Conservation (phyloP, 192 early-diverging fungal genomes). For the Linnemannia elongata region DNA sequence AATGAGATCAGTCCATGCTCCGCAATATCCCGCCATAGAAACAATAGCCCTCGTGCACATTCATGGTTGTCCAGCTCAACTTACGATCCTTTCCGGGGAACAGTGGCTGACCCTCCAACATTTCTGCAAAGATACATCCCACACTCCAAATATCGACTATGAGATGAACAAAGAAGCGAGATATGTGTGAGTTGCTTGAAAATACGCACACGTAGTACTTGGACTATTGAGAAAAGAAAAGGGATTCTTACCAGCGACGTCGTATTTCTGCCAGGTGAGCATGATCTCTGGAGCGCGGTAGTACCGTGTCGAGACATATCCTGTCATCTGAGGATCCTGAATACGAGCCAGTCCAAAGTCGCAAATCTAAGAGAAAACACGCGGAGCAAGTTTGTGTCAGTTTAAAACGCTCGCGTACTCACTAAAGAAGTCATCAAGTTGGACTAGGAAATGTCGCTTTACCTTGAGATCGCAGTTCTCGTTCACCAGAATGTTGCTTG, state of each 20-base stretch:
- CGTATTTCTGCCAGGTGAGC: slow-evolving; percentile 98
- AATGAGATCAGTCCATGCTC: neutral
- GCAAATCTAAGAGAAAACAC: slow-evolving; percentile 75
- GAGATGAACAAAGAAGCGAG: neutral
- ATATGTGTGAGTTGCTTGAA: neutral
- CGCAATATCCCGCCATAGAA: too few species aligned
- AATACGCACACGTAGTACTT: too few species aligned
- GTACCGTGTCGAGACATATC: slow-evolving; percentile 99
- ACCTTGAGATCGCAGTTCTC: slow-evolving; percentile 97
- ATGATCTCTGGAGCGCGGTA: slow-evolving; percentile 99
- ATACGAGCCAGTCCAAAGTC: slow-evolving; percentile 96
- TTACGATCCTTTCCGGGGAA: slow-evolving; percentile 96
- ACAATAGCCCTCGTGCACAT: neutral
- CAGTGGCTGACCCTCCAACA: slow-evolving; percentile 94
- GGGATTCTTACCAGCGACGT: slow-evolving; percentile 76
- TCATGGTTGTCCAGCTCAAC: slow-evolving; percentile 52
- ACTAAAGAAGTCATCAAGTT: neutral
- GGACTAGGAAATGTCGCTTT: neutral
- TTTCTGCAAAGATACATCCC: slow-evolving; percentile 96
- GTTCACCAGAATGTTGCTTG: slow-evolving; percentile 96
- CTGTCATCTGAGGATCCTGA: slow-evolving; percentile 96
- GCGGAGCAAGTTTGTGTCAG: neutral
- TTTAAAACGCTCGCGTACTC: neutral
- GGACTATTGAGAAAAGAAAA: neutral
- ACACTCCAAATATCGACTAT: slow-evolving; percentile 94